Percentiles rank a stretch among this genome's conserved stretches.
Conservation (phyloP, 768 basidiomycete genomes). For the Naematelia encephala region DNA sequence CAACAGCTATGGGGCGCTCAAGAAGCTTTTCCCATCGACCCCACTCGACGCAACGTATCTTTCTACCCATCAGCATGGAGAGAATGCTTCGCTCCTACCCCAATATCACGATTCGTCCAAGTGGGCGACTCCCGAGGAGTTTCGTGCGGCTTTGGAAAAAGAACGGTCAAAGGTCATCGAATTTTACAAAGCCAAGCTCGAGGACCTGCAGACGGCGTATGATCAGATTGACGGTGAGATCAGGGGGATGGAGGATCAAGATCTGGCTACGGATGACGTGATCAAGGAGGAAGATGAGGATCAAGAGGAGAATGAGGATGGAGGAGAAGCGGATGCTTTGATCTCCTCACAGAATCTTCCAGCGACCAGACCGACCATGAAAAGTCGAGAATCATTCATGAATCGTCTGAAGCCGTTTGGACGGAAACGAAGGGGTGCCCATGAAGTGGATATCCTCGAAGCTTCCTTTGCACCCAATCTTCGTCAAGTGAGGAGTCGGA, state of each 20-base stretch:
- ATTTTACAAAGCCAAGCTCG: constrained; percentile 77
- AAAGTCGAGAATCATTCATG: neutral
- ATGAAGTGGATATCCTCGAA: constrained; percentile 48
- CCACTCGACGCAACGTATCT: constrained; percentile 42
- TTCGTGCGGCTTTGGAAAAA: constrained; percentile 70
- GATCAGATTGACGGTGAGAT: constrained; percentile 49
- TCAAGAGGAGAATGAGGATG: constrained; percentile 24
- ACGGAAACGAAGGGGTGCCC: constrained; percentile 7
- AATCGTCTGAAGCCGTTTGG: neutral
- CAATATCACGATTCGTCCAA: constrained; percentile 20
- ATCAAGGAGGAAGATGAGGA: constrained; percentile 49
- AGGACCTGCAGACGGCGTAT: constrained; percentile 57
- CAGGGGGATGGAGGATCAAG: constrained; percentile 47
- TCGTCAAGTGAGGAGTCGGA: constrained; percentile 14
- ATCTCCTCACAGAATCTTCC: neutral
- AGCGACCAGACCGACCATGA: constrained; percentile 1
- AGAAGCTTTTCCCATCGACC: constrained; percentile 50
- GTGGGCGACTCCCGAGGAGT: constrained; percentile 53
- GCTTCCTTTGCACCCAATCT: constrained; percentile 23
- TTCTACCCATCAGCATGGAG: constrained; percentile 38
- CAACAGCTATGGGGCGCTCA: constrained; percentile 51
- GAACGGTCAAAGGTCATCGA: constrained; percentile 74
- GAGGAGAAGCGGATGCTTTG: constrained; percentile 20
- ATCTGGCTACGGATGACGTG: constrained; percentile 34
- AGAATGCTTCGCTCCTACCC: constrained; percentile 45